Evolutionary conservation across 2,329 filamentous ascomycete genomes (phyloP), one percentile per base, ranked within the genome.

Genomic region (Neofusicoccum laricinum): DNA sequence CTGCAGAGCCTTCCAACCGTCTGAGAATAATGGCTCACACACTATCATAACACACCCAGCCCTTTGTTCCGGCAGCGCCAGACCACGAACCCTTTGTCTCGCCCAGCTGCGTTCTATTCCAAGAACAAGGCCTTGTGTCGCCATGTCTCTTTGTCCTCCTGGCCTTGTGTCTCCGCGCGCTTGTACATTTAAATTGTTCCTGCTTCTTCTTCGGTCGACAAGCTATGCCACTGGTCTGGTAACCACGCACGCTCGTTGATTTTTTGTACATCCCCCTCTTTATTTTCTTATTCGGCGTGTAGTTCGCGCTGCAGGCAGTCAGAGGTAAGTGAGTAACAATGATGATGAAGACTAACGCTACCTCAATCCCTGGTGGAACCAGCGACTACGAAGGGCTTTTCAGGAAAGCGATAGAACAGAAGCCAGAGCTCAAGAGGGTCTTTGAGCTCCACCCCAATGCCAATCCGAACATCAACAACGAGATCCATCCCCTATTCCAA

Each of bases 401-500:
- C 17, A 15, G 17, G 14, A 12, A 21, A 21, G 55, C 41, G 30
- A 8, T 59, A 34, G 40, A 59, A 21, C 17, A 46, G 4, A 34
- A 32, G 11, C 40, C 55, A 4, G 4, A 19, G 10, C 55, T 59
- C 43, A 7, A 14, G 10, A 21, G 11, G 2, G 55, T 59, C 2
- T 36, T 59, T n/a, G 41, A 59, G n/a, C 55, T 59, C 10, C 8
- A 34, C 41, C 11, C 40, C 4, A 15, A 14, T 6, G 25, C 55
- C 25, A 7, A 2, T 12, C 63, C 63, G 3, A 40, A 64, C 25
- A 17, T 64, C 34, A 51, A 14, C 34, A 51, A 59, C 25, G 6
- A 19, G 14, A 64, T 64, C 38, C 53, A 64, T 11, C 41, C 34
- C 10, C 12, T 64, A n/a, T 64, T 61, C 30, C 55, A 40, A 4